Conservation (phyloP, 495 filamentous ascomycete genomes). For the Trypethelium eluteriae region DNA sequence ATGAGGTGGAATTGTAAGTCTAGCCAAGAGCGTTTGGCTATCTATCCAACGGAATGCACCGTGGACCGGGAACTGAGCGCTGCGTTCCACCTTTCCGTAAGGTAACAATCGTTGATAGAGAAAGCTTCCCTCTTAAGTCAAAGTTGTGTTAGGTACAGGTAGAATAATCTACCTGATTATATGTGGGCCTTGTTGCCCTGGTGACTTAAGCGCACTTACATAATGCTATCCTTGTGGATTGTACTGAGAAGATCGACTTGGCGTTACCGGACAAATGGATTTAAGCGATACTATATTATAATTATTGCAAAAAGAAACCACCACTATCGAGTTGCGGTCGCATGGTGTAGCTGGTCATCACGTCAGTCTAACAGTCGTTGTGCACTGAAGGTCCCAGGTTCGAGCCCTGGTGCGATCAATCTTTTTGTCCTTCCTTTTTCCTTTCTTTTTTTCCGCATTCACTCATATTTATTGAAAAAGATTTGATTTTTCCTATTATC, state of each 20-base stretch:
- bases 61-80: no score
- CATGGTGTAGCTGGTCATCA: slow-evolving; percentile 10
- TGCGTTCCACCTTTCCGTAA: no score
- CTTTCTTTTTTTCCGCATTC: background rate
- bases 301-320: background rate
- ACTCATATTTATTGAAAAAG: no score
- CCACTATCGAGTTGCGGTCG: background rate
- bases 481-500: background rate
- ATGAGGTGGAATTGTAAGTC: no score
- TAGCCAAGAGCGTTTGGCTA: no score
- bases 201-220: background rate
- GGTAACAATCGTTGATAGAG: no score
- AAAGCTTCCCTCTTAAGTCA: no score
- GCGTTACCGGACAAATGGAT: background rate
- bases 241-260: background rate
- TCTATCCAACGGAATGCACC: no score
- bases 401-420: slow-evolving; percentile 17
- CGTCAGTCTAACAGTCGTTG: slow-evolving; percentile 15
- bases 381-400: slow-evolving; percentile 15
- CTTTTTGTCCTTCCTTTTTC: background rate
- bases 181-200: no score
- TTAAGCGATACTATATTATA: background rate
- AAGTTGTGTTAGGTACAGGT: no score
- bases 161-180: no score
- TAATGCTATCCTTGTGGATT: background rate